phyloP scores from a whole-genome alignment of 2,329 filamentous ascomycete species.

The Aspergillus ibericus region DNA sequence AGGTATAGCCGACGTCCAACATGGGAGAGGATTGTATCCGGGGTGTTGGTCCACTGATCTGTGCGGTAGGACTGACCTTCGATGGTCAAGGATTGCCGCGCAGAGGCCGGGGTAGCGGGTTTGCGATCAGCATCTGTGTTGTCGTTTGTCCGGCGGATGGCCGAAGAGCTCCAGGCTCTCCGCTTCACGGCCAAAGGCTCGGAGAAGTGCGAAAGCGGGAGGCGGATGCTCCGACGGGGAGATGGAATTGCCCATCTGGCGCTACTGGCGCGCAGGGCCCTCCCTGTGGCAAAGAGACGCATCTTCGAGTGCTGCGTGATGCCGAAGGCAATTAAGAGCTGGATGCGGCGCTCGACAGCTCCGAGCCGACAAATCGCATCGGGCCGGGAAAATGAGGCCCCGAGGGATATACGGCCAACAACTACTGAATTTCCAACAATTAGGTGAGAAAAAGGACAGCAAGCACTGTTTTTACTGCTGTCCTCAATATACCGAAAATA shows the following conservation, averaged over 20 bases:
- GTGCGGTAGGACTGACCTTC: slow-evolving; percentile 64
- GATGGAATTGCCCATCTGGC: slow-evolving; percentile 35
- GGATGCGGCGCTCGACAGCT: background rate
- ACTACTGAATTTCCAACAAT: no score
- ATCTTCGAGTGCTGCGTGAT: slow-evolving; percentile 23
- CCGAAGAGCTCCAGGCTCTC: slow-evolving; percentile 36
- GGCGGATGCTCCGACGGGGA: slow-evolving; percentile 20
- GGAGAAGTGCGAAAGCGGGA: slow-evolving; percentile 22
- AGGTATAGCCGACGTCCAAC: slow-evolving; percentile 81
- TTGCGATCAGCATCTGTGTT: slow-evolving; percentile 10
- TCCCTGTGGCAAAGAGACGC: slow-evolving; percentile 42
- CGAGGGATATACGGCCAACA: background rate
- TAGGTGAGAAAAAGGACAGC: no score
- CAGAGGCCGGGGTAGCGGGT: background rate
- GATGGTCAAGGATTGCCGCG: slow-evolving; percentile 51
- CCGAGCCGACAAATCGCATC: background rate
- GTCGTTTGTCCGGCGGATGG: slow-evolving; percentile 26
- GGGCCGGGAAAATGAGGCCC: slow-evolving; percentile 4
- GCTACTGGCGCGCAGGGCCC: slow-evolving; percentile 39
- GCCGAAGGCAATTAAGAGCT: background rate
- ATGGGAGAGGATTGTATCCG: slow-evolving; percentile 70
- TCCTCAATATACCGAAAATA: no score
- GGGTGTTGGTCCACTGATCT: slow-evolving; percentile 84
- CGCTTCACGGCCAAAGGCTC: slow-evolving; percentile 19
- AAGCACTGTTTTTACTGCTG: no score